These are phyloP conservation scores for Nemophila menziesii DNA, from an alignment of 257 asterid genomes.

Conservation along the genomic window DNA sequence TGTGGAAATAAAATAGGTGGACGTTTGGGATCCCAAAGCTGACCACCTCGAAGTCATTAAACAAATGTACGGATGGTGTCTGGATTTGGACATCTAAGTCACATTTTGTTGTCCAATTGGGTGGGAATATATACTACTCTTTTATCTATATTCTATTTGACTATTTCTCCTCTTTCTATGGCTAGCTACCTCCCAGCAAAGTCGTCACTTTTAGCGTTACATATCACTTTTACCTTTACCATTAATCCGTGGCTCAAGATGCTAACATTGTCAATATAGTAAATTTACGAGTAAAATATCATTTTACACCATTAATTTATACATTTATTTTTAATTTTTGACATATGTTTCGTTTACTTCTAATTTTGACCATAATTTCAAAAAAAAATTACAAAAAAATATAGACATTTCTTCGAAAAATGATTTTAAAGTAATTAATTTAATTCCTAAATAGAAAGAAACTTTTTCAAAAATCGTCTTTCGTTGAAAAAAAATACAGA, in stretches of 20 bases:
- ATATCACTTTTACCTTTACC: conserved; percentile 5
- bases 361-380: no score
- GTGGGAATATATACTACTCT: no score
- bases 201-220: conserved; percentile 6
- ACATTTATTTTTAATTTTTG: no score
- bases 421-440: no score
- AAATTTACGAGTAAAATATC: conserved; percentile 2
- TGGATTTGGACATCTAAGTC: conserved; percentile 20
- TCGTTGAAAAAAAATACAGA: no score
- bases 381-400: no score
- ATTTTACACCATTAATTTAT: no score
- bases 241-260: conserved; percentile 37
- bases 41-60: conserved; percentile 26
- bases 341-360: no score
- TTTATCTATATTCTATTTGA: no score
- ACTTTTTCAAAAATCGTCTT: no score
- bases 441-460: no score
- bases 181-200: conserved; percentile 8
- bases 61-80: conserved; percentile 18
- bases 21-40: conserved; percentile 28
- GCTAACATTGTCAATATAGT: conserved; percentile 1
- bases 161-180: conserved; percentile 22
- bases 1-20: neutral
- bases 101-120: conserved; percentile 31
- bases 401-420: no score